phyloP scores from a whole-genome alignment of 2,329 filamentous ascomycete genomes.

The Penicillium sp. region DNA sequence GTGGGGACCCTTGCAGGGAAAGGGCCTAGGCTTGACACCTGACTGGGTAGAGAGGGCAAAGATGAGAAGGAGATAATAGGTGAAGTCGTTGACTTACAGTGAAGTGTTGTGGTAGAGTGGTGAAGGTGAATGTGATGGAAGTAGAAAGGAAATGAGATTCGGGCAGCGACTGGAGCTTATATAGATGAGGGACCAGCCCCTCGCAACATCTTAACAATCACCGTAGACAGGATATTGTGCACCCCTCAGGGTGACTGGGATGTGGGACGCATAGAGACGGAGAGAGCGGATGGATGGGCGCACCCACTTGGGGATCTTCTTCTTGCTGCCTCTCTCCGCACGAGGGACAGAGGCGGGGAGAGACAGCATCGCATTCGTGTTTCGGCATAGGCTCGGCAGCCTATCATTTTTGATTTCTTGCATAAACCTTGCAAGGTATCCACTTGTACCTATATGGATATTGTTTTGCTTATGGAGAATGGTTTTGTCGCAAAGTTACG shows the following conservation, averaged over 20 bases:
- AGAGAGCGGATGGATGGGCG: neutral
- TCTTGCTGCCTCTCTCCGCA: conserved; percentile 6
- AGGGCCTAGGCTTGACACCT: neutral
- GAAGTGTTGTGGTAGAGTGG: neutral
- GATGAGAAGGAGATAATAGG: neutral
- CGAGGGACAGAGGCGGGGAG: neutral
- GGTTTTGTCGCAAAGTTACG: neutral
- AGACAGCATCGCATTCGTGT: neutral
- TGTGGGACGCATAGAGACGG: neutral
- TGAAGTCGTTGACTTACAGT: neutral
- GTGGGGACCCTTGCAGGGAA: conserved; percentile 16
- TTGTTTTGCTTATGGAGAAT: neutral
- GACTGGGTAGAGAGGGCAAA: neutral
- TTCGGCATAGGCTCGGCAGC: neutral
- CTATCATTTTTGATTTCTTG: neutral
- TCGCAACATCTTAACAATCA: neutral
- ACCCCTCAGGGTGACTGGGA: neutral
- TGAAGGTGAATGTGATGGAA: neutral
- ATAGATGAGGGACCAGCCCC: conserved; percentile 1
- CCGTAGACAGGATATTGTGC: neutral
- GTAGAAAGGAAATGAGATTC: neutral
- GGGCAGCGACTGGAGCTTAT: conserved; percentile 1
- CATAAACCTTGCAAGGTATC: neutral
- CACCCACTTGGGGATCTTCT: conserved; percentile 5
- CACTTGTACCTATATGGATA: neutral